Percentiles rank a stretch among this genome's conserved stretches.
These are phyloP conservation scores for Microcos paniculata DNA, from an alignment of 345 rosid species.

Conservation along the genomic window DNA sequence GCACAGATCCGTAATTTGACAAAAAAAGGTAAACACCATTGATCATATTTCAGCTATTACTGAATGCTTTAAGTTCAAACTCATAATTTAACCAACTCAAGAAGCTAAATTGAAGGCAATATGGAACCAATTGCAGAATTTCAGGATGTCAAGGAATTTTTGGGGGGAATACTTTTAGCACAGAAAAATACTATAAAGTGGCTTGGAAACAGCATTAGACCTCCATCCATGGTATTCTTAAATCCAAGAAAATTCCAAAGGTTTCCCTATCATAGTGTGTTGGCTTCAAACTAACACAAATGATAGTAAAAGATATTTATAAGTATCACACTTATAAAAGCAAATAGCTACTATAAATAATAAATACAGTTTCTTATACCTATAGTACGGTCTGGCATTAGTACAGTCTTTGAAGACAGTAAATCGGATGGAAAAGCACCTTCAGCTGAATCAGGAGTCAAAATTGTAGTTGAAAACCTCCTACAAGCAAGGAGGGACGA, in stretches of 20 bases:
- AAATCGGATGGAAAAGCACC: slow-evolving; percentile 63
- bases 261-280: neutral
- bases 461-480: slow-evolving; percentile 49
- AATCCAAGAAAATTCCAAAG: neutral
- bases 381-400: slow-evolving; percentile 52
- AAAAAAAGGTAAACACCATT: neutral
- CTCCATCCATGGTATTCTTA: neutral
- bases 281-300: neutral
- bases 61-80: too few species aligned
- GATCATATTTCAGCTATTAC: neutral
- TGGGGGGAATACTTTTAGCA: neutral
- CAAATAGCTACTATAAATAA: neutral
- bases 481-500: slow-evolving; percentile 34
- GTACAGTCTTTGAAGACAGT: slow-evolving; percentile 41
- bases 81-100: neutral
- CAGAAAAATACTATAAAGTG: neutral
- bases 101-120: neutral
- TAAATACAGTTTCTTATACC: slow-evolving; percentile 36
- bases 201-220: neutral
- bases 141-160: neutral
- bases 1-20: neutral
- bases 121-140: neutral
- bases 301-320: neutral
- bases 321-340: neutral
- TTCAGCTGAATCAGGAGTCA: slow-evolving; percentile 59